These are phyloP conservation scores for barrel medic (Medicago truncatula) DNA, from an alignment of 306 rosid species.

Conservation along the genomic window DNA sequence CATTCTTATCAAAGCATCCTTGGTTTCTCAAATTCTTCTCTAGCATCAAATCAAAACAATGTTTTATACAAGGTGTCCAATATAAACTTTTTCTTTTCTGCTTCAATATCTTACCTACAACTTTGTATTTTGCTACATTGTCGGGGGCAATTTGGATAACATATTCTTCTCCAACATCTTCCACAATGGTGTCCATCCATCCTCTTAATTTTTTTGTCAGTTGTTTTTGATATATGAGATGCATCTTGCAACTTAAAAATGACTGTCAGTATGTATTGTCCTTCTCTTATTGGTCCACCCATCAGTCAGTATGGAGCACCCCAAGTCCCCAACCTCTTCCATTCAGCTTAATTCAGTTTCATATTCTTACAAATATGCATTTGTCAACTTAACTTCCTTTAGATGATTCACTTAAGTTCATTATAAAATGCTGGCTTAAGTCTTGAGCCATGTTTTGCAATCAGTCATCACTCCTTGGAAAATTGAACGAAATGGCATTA, in stretches of 20 bases:
- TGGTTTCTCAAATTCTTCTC: neutral
- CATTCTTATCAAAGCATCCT: constrained; percentile 3
- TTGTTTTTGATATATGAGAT: neutral
- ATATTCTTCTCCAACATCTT: neutral
- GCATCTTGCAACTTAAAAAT: neutral
- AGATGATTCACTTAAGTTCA: neutral
- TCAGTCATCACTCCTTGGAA: neutral
- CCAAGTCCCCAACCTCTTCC: neutral
- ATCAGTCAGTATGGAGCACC: neutral
- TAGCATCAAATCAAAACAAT: neutral
- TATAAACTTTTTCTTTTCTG: neutral
- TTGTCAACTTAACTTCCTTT: neutral
- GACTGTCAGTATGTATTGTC: neutral
- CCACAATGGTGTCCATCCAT: neutral
- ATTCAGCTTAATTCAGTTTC: neutral
- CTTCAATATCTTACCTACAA: neutral
- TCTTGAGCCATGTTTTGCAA: neutral
- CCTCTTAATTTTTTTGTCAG: neutral
- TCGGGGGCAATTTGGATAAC: neutral
- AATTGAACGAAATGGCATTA: neutral
- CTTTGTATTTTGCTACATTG: constrained; percentile 1
- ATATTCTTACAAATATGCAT: neutral
- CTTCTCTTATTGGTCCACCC: neutral
- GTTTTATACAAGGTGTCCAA: neutral
- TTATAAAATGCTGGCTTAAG: neutral